Base-by-base conservation (phyloP, 345 rosid species). In the Ceriops decandra region DNA sequence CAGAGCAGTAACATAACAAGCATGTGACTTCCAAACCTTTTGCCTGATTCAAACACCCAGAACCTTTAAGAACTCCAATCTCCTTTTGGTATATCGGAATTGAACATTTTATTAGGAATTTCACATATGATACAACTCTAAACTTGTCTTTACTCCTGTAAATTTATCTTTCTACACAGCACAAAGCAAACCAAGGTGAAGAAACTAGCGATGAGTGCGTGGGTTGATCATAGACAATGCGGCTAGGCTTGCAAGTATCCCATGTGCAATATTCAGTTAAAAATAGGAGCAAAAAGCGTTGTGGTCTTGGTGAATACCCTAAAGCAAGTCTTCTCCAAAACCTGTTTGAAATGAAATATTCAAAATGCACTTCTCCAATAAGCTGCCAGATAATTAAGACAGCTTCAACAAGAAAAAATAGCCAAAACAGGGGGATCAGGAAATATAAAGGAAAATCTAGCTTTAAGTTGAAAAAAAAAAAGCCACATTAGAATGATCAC, bases 1-100 rank as follows among this genome's bases (percentile, higher is more conserved):
- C 97, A 0, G 96, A 90, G 82, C 99, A 95, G 83, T 95, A 90
- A 77, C 93, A 87, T 60, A 95, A 69, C 71, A 95, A 70, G 80
- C 98, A 91, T 35, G 93, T 90, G 66, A 87, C 91, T 70, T 85
- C 86, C 81, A 95, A 75, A 7, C 96, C 97, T 75, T 80, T 84
- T 62, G 93, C 98, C 96, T 91, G 85, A 72, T 72, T 68, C 72
- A 67, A 73, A 24, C 64, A 72, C 27, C 46, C 20, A 58, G 16
- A 69, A 68, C 33, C 63, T 52, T 26, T 31, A 68, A 4, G 54
- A 70, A 71, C 49, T 42, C 67, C 46, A 72, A 31, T 51, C 61
- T 24, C 24, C 19, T 17, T 57, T 26, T 33, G 3, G 49, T 46
- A 32, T 20, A 22, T 19, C 7, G 6, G n/a, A 22, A 46, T 38